These are phyloP conservation scores for Jamesozyma jinghongensis DNA, from an alignment of 805 yeast genomes.

Conservation along the genomic window DNA sequence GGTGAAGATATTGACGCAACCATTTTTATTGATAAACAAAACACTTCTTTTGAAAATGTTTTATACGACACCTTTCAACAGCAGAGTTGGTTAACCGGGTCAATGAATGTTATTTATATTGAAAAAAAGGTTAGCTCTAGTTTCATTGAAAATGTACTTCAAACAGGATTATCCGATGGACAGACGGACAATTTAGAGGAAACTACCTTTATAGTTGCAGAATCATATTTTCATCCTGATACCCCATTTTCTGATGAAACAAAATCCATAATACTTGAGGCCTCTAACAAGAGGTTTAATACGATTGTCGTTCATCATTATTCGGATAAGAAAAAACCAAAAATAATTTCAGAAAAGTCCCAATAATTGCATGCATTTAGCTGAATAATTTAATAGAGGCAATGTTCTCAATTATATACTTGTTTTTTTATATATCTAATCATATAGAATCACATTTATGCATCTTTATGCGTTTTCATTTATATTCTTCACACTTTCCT, in stretches of 20 bases:
- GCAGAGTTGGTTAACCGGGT: constrained; percentile 14
- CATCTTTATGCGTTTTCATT: no score
- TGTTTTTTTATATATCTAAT: no score
- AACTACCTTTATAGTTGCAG: constrained; percentile 22
- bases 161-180: constrained; percentile 9
- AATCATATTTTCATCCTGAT: constrained; percentile 11
- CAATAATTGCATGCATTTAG: no score
- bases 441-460: no score
- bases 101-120: constrained; percentile 10
- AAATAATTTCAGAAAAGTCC: no score
- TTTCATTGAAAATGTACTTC: constrained; percentile 17
- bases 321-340: background rate
- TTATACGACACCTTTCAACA: constrained; percentile 11
- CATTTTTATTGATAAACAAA: constrained; percentile 17
- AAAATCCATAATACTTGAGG: constrained; percentile 14
- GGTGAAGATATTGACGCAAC: constrained; percentile 10
- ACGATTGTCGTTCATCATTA: constrained; percentile 18
- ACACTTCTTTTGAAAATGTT: constrained; percentile 10
- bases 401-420: no score
- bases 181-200: constrained; percentile 17
- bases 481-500: constrained; percentile 7
- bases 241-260: constrained; percentile 20
- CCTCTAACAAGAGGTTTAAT: constrained; percentile 20
- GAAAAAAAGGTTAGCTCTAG: constrained; percentile 3
- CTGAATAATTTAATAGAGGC: no score